These are phyloP conservation scores for Elsinoe fawcettii DNA, from an alignment of 2,329 filamentous ascomycete species.

Conservation along the genomic window DNA sequence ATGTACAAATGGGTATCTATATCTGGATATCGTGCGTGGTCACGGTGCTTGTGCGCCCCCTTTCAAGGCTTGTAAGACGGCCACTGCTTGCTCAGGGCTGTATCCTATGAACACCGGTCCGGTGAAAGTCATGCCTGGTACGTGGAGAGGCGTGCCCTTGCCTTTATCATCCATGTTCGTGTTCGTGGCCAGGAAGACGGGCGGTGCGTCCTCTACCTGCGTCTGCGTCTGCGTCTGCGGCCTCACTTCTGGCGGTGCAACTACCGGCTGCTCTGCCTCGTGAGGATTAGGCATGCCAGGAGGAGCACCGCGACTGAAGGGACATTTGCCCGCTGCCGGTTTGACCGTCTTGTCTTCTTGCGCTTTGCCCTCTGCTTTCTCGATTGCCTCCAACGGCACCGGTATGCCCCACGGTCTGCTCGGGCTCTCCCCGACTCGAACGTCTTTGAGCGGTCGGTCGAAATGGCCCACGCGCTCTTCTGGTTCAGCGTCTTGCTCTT, in stretches of 20 bases:
- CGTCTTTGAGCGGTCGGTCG: slow-evolving; percentile 75
- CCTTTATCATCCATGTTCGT: background rate
- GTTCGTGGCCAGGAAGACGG: slow-evolving; percentile 8
- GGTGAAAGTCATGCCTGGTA: slow-evolving; percentile 74
- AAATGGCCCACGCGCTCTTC: slow-evolving; percentile 66
- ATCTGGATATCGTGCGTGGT: background rate
- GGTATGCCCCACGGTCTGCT: slow-evolving; percentile 89
- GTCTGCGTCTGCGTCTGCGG: background rate
- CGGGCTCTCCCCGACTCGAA: slow-evolving; percentile 88
- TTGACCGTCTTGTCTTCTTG: background rate
- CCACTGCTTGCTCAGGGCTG: slow-evolving; percentile 70
- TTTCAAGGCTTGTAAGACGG: slow-evolving; percentile 52
- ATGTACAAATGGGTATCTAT: background rate
- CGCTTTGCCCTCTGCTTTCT: slow-evolving; percentile 31
- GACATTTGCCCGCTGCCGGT: slow-evolving; percentile 46
- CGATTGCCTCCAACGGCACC: slow-evolving; percentile 51
- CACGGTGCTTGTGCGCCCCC: slow-evolving; percentile 15
- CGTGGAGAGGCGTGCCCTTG: slow-evolving; percentile 16
- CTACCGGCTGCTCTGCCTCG: background rate
- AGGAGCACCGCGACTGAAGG: slow-evolving; percentile 37
- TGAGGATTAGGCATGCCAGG: slow-evolving; percentile 12
- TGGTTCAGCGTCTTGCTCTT: slow-evolving; percentile 35
- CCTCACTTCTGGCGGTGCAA: background rate
- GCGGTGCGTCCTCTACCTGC: background rate
- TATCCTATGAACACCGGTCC: slow-evolving; percentile 94